These are phyloP conservation scores for Neurospora hispaniola DNA, from an alignment of 495 filamentous ascomycete genomes.

Conservation along the genomic window DNA sequence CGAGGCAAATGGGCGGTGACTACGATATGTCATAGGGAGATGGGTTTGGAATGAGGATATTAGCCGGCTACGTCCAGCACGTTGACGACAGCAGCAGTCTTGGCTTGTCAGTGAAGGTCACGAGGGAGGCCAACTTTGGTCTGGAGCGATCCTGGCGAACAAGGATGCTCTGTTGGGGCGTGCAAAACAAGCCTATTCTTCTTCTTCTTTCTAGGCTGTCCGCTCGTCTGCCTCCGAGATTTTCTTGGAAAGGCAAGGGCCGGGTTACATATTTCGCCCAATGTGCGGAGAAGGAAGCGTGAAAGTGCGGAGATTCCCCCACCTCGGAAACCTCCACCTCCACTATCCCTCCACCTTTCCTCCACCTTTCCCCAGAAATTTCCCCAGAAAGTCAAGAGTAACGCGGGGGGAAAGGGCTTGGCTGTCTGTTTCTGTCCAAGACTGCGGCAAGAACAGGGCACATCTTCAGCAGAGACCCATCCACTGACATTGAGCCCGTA, in stretches of 20 bases:
- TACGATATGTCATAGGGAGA: background rate
- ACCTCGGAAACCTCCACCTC: background rate
- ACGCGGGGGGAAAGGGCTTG: background rate
- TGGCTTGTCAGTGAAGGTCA: background rate
- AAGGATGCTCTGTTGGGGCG: background rate
- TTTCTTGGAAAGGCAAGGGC: background rate
- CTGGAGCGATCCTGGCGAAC: background rate
- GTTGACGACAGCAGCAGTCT: background rate
- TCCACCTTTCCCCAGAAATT: background rate
- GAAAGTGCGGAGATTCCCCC: background rate
- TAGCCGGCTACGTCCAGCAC: background rate
- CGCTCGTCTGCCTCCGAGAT: background rate
- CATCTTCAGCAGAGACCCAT: background rate
- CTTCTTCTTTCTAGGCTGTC: background rate
- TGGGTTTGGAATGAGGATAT: background rate
- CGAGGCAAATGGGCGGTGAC: background rate
- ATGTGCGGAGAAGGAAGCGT: background rate
- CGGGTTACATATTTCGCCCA: background rate
- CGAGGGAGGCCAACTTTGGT: background rate
- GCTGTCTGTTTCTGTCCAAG: background rate
- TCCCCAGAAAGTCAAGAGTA: background rate
- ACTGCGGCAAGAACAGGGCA: background rate
- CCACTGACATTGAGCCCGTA: background rate
- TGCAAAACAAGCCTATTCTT: background rate
- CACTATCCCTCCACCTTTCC: background rate